Evolutionary conservation across 1,139 yeast species (phyloP).

Genomic region (Candida frijolesensis): DNA sequence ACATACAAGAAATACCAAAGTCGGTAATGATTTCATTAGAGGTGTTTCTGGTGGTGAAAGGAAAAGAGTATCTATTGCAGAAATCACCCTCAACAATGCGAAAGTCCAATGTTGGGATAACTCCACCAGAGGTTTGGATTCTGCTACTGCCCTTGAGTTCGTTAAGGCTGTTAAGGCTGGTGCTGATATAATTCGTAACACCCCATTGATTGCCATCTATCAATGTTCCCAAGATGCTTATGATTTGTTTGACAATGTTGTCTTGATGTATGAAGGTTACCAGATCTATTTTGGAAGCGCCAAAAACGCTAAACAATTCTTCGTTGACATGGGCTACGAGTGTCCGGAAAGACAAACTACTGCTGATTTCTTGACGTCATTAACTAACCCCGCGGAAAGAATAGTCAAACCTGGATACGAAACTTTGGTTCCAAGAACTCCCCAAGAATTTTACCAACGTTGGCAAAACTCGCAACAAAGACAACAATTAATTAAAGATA

Average conservation of each 20-base stretch:
- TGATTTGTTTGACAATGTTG: slow-evolving; percentile 68
- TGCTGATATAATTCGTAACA: slow-evolving; percentile 56
- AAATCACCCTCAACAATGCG: slow-evolving; percentile 38
- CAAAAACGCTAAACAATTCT: slow-evolving; percentile 42
- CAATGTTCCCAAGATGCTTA: slow-evolving; percentile 85
- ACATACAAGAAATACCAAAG: slow-evolving; percentile 36
- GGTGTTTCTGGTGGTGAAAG: slow-evolving; percentile 50
- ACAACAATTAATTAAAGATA: slow-evolving; percentile 16
- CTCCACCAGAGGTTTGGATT: slow-evolving; percentile 62
- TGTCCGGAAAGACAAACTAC: slow-evolving; percentile 81
- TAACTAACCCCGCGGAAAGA: slow-evolving; percentile 72
- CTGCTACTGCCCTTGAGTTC: slow-evolving; percentile 70
- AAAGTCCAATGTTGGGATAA: slow-evolving; percentile 61
- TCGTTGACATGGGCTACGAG: slow-evolving; percentile 70
- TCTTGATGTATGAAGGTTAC: slow-evolving; percentile 74
- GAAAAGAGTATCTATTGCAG: slow-evolving; percentile 49
- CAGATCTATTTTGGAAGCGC: slow-evolving; percentile 77
- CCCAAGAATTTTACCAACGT: slow-evolving; percentile 25
- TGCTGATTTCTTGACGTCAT: slow-evolving; percentile 77
- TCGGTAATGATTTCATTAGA: slow-evolving; percentile 38
- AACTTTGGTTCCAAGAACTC: slow-evolving; percentile 25
- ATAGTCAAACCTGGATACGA: slow-evolving; percentile 49
- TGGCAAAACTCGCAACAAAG: slow-evolving; percentile 27
- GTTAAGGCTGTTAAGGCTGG: slow-evolving; percentile 65
- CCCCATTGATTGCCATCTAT: slow-evolving; percentile 76